Percentiles rank a stretch among this genome's conserved stretches.
Evolutionary conservation across 2,329 filamentous ascomycete species (phyloP).

Genomic region (Juglanconis sp.): DNA sequence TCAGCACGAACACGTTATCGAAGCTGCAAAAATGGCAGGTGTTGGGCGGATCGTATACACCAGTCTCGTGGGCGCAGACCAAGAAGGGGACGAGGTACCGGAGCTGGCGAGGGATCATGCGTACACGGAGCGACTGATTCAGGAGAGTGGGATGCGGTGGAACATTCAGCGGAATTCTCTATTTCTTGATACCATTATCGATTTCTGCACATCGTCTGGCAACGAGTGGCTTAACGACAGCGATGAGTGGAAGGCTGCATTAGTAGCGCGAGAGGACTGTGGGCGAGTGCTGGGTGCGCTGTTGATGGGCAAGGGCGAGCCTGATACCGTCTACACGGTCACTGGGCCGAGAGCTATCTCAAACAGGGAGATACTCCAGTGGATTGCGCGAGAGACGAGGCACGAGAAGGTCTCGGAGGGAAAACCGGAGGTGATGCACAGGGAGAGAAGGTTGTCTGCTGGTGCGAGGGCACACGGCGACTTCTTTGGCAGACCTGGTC

Average conservation of each 20-base stretch:
- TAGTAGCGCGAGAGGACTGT: conserved; percentile 36
- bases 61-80: conserved; percentile 35
- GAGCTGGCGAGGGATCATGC: conserved; percentile 33
- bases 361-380: neutral
- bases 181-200: conserved; percentile 15
- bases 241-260: conserved; percentile 34
- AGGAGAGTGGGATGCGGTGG: conserved; percentile 26
- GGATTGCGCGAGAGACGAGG: neutral
- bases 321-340: conserved; percentile 33
- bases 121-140: conserved; percentile 29
- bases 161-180: conserved; percentile 20
- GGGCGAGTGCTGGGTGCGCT: conserved; percentile 27
- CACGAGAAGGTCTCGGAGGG: neutral
- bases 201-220: conserved; percentile 8
- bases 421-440: neutral
- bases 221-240: conserved; percentile 11
- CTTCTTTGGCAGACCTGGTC: conserved; percentile 11
- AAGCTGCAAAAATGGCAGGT: conserved; percentile 30
- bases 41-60: conserved; percentile 35
- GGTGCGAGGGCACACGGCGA: conserved; percentile 12
- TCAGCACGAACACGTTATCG: conserved; percentile 17
- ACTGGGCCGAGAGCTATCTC: conserved; percentile 28
- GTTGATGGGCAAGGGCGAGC: conserved; percentile 30
- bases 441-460: neutral
- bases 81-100: conserved; percentile 28